phyloP scores from a whole-genome alignment of 805 yeast species.

The Teunomyces gatunensis region DNA sequence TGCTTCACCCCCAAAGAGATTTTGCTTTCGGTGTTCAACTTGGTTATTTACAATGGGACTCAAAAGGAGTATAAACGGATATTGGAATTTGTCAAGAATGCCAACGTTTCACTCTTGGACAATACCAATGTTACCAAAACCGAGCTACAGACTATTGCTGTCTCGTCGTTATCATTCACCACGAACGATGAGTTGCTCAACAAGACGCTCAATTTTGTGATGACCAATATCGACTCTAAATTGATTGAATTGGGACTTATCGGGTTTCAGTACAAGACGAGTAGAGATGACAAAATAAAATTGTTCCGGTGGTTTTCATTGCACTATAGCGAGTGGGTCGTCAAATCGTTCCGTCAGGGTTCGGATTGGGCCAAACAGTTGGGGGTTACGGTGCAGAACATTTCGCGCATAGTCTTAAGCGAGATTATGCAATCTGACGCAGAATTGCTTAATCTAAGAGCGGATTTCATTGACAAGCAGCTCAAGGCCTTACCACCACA shows the following conservation, averaged over 20 bases:
- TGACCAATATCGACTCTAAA: slow-evolving; percentile 53
- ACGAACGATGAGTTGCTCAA: slow-evolving; percentile 43
- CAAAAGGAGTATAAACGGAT: slow-evolving; percentile 60
- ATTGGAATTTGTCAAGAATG: slow-evolving; percentile 49
- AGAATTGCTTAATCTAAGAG: slow-evolving; percentile 19
- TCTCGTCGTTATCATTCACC: slow-evolving; percentile 54
- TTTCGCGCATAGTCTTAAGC: slow-evolving; percentile 41
- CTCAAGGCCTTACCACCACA: slow-evolving; percentile 35
- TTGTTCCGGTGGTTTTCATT: slow-evolving; percentile 59
- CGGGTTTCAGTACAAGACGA: slow-evolving; percentile 45
- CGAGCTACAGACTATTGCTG: slow-evolving; percentile 55
- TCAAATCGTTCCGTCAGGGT: slow-evolving; percentile 45
- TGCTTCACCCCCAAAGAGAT: slow-evolving; percentile 51
- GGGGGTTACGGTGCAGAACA: slow-evolving; percentile 41
- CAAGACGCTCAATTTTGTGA: slow-evolving; percentile 56
- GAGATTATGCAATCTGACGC: slow-evolving; percentile 37
- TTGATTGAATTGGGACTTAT: slow-evolving; percentile 56
- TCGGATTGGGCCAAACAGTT: slow-evolving; percentile 47
- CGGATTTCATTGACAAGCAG: slow-evolving; percentile 32
- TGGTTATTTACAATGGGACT: slow-evolving; percentile 36
- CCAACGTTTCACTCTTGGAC: slow-evolving; percentile 42
- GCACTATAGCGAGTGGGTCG: slow-evolving; percentile 52
- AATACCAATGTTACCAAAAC: slow-evolving; percentile 30
- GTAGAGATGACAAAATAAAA: slow-evolving; percentile 24
- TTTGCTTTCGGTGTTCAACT: slow-evolving; percentile 42